A percentile compares a stretch with the other conserved stretches of the same genome.
phyloP scores from a whole-genome alignment of 805 yeast species.

The Candida arabinofermentans region DNA sequence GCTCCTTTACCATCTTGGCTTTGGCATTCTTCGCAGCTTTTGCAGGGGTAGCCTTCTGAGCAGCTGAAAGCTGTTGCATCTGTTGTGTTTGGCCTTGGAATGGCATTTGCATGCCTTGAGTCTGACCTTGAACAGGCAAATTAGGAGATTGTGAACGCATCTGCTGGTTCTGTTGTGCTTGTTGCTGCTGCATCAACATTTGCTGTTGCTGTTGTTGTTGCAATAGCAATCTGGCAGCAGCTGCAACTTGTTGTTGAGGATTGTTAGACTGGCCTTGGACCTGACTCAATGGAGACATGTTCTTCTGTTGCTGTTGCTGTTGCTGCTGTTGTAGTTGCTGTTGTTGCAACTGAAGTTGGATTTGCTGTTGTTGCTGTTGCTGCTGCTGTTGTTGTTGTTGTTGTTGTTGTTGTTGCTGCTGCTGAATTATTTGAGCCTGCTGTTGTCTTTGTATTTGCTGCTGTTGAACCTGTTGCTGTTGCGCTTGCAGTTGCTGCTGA shows the following conservation, averaged over 20 bases:
- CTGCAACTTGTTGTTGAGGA: conserved; percentile 7
- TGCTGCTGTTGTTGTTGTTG: conserved; percentile 11
- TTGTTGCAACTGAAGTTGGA: conserved; percentile 11
- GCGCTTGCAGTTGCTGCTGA: conserved; percentile 8
- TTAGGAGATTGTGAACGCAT: conserved; percentile 14
- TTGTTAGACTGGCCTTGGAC: conserved; percentile 4
- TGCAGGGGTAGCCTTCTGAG: not conserved
- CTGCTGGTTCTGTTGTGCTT: conserved; percentile 12
- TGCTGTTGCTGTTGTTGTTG: conserved; percentile 8
- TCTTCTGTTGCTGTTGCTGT: conserved; percentile 3
- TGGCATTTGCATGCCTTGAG: conserved; percentile 1
- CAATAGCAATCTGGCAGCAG: conserved; percentile 4
- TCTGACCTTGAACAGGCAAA: conserved; percentile 5
- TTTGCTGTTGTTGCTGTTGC: conserved; percentile 10
- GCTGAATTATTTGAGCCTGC: conserved; percentile 24
- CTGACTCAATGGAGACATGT: conserved; percentile 5
- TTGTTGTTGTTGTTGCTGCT: conserved; percentile 19
- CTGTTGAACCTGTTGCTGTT: conserved; percentile 17
- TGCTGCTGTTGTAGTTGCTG: conserved; percentile 8
- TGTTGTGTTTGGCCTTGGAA: conserved; percentile 8
- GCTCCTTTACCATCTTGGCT: conserved; percentile 7
- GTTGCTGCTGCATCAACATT: conserved; percentile 7
- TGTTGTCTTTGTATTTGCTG: conserved; percentile 16
- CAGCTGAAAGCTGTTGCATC: conserved; percentile 6
- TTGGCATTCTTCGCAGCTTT: conserved; percentile 5